These are phyloP conservation scores for Saccharum officinarum DNA, from an alignment of 176 grass and related monocot genomes.

Conservation along the genomic window DNA sequence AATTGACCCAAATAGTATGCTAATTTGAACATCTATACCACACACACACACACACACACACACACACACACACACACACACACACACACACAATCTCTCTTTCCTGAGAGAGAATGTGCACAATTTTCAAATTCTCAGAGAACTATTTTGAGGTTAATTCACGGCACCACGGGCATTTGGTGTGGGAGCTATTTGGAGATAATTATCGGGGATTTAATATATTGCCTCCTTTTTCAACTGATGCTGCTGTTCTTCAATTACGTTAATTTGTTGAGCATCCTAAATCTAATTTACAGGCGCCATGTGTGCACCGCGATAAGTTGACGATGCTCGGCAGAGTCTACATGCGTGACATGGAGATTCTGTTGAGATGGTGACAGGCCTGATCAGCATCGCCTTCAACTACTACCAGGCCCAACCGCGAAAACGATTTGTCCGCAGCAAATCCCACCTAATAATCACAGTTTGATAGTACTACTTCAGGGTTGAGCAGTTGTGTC, in stretches of 20 bases:
- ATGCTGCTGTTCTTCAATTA: background rate
- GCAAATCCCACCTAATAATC: constrained; percentile 16
- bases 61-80: too few species aligned
- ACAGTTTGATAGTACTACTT: background rate
- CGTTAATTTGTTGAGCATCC: background rate
- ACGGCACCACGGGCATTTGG: too few species aligned
- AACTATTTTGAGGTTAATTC: too few species aligned
- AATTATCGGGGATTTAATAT: background rate
- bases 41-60: too few species aligned
- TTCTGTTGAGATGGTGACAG: background rate
- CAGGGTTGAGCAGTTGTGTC: background rate
- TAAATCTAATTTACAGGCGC: background rate
- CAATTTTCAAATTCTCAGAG: too few species aligned
- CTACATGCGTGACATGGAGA: constrained; percentile 20
- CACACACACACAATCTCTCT: too few species aligned
- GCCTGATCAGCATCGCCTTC: background rate
- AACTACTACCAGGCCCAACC: background rate
- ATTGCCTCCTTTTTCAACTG: background rate
- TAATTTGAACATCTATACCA: too few species aligned
- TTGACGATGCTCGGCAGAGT: constrained; percentile 4
- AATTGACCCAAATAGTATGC: too few species aligned
- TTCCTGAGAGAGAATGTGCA: too few species aligned
- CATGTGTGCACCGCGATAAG: background rate
- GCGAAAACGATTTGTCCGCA: constrained; percentile 1
- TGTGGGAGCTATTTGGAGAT: too few species aligned